Percentiles rank a stretch among this genome's conserved stretches.
phyloP scores from a whole-genome alignment of 495 filamentous ascomycete genomes.

The Entonaema liquescens region DNA sequence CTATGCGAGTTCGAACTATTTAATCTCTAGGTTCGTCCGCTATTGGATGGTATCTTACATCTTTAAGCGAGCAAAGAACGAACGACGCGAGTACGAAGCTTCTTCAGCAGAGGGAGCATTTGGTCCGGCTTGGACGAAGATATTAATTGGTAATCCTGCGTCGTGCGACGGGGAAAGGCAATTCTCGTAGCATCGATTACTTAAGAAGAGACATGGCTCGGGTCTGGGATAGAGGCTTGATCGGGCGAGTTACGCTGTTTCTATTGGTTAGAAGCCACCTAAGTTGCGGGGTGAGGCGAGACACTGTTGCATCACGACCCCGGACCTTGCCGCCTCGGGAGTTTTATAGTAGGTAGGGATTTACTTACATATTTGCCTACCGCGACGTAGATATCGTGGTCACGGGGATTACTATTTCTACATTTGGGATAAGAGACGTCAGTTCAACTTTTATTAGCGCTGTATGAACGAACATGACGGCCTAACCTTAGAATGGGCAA shows the following conservation, averaged over 20 bases:
- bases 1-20: neutral
- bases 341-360: neutral
- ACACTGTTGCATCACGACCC: slow-evolving; percentile 11
- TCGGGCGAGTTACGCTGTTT: slow-evolving; percentile 1
- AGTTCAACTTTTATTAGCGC: no score
- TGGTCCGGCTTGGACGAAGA: slow-evolving; percentile 18
- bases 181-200: neutral
- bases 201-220: neutral
- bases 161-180: slow-evolving; percentile 18
- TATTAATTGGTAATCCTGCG: neutral
- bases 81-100: slow-evolving; percentile 15
- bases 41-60: neutral
- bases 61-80: neutral
- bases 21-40: neutral
- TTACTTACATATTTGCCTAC: slow-evolving; percentile 7
- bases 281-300: slow-evolving; percentile 14
- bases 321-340: neutral
- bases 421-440: neutral
- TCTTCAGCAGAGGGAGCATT: slow-evolving; percentile 16
- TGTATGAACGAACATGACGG: no score
- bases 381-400: neutral
- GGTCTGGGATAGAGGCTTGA: slow-evolving; percentile 5
- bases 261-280: slow-evolving; percentile 2
- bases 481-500: no score
- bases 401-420: neutral